phyloP scores from a whole-genome alignment of 192 early-diverging fungal genomes.

The Coemansia sp. region DNA sequence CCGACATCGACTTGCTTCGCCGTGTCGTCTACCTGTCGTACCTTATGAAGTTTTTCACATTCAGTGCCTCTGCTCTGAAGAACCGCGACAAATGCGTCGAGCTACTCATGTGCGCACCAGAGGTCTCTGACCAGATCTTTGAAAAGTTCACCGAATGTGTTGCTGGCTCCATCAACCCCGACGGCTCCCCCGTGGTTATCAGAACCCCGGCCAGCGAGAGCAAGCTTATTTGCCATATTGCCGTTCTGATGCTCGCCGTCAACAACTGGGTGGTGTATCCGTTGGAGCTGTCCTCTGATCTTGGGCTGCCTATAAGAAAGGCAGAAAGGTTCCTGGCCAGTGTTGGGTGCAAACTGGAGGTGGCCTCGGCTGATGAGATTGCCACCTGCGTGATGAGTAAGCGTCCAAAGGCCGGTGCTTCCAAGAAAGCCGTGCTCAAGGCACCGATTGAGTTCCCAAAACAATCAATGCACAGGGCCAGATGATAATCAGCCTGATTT shows the following conservation, averaged over 20 bases:
- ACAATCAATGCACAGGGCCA: constrained; percentile 5
- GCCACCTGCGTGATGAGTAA: constrained; percentile 18
- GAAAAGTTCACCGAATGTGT: constrained; percentile 65
- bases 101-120: constrained; percentile 59
- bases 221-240: constrained; percentile 76
- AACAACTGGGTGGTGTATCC: constrained; percentile 72
- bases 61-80: constrained; percentile 52
- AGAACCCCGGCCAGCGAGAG: constrained; percentile 68
- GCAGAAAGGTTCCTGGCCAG: constrained; percentile 41
- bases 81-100: constrained; percentile 48
- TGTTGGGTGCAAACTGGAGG: constrained; percentile 55
- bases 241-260: constrained; percentile 68
- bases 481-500: background rate
- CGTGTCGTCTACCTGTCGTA: constrained; percentile 74
- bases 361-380: constrained; percentile 26
- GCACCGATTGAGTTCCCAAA: constrained; percentile 56
- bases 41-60: constrained; percentile 69
- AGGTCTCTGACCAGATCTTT: constrained; percentile 55
- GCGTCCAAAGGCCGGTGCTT: constrained; percentile 3
- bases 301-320: constrained; percentile 54
- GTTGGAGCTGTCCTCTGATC: constrained; percentile 61
- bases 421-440: constrained; percentile 47
- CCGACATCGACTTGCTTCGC: constrained; percentile 44
- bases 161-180: constrained; percentile 54
- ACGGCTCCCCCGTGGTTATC: constrained; percentile 45